A percentile compares a stretch with the other conserved stretches of the same genome.
phyloP scores from a whole-genome alignment of 331 rosid genomes.

The Quercus tomentella region DNA sequence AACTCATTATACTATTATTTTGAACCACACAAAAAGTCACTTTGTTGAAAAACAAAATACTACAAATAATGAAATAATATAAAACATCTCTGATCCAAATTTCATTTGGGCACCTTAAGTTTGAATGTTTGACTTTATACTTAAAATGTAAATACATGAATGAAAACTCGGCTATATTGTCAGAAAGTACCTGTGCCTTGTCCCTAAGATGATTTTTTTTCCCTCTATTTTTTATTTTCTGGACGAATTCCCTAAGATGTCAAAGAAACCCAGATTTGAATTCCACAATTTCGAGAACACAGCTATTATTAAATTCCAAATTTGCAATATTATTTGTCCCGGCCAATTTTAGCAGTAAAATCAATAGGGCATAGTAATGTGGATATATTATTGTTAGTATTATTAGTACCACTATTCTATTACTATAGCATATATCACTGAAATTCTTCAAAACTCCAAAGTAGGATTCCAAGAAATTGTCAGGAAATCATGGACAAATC shows the following conservation, averaged over 20 bases:
- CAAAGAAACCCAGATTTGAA: background rate
- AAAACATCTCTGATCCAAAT: background rate
- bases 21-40: background rate
- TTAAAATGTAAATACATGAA: background rate
- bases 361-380: background rate
- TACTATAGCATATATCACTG: background rate
- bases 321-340: background rate
- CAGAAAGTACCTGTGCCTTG: background rate
- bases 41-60: background rate
- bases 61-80: background rate
- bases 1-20: background rate
- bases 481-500: slow-evolving; percentile 41
- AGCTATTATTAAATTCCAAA: background rate
- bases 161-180: slow-evolving; percentile 15
- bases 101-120: background rate
- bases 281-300: slow-evolving; percentile 2
- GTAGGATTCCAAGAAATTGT: slow-evolving; percentile 40
- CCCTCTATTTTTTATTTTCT: no score
- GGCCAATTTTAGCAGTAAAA: background rate
- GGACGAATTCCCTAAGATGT: no score
- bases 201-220: background rate
- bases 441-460: slow-evolving; percentile 22
- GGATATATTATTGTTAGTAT: background rate
- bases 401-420: background rate
- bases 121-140: slow-evolving; percentile 6